Evolutionary conservation across 78 protist genomes (phyloP).

Genomic region (Dictyostelium discoideum): dicty_2.7 NC_007091.3:2199001-2199500

Average conservation of each 20-base stretch:
- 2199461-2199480: constrained; percentile 46
- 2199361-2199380: constrained; percentile 82
- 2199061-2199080: constrained; percentile 83
- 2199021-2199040: constrained; percentile 79
- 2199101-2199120: constrained; percentile 88
- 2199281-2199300: constrained; percentile 80
- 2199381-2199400: constrained; percentile 82
- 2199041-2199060: constrained; percentile 73
- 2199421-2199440: constrained; percentile 82
- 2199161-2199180: constrained; percentile 76
- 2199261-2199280: constrained; percentile 89
- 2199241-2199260: constrained; percentile 91
- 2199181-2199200: constrained; percentile 75
- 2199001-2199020: constrained; percentile 81
- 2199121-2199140: constrained; percentile 88
- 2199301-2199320: constrained; percentile 41
- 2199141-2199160: constrained; percentile 77
- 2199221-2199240: constrained; percentile 88
- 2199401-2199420: constrained; percentile 68
- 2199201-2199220: constrained; percentile 76
- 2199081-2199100: constrained; percentile 80
- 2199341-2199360: constrained; percentile 83
- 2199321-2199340: background rate
- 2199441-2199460: constrained; percentile 40
- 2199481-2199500: constrained; percentile 54